Base-by-base conservation (phyloP, 2,329 filamentous ascomycete species). In the Xylaria digitata region DNA sequence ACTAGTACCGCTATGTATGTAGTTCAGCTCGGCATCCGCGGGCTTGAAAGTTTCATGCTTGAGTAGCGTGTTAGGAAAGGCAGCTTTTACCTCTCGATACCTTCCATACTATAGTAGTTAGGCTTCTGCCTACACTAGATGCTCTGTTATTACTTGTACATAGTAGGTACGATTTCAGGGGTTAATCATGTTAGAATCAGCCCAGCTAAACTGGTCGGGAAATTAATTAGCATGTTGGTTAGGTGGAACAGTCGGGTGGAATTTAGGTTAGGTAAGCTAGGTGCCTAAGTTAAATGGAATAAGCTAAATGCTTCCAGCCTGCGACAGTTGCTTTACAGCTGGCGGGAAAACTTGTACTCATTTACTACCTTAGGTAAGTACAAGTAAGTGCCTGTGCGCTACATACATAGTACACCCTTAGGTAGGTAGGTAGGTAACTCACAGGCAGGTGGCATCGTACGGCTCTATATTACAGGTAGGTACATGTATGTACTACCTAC, bases 131-230 rank as follows among this genome's bases (percentile, higher is more conserved):
- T 40, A 40, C 37, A 40, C 19, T 26, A 23, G 34, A 42, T 42
- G 32, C 21, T 23, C 19, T 26, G 13, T 49, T 26, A 26, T 26
- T 26, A 26, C n/a, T n/a, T n/a, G n/a, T n/a, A n/a, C 34, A 9
- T 15, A 40, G 19, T 19, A 53, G 13, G 13, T 55, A 45, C 17
- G 2, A 40, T 55, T 59, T 63, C 60, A 66, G 64, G 61, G 65
- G 65, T 32, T 9, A 30, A 66, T 63, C 64, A 23, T 54, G 54
- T 63, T 62, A 60, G 43, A 59, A 63, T 67, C 60, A 64, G 65
- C 60, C 61, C 60, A 66, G 64, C 34, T 1, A 63, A 54, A 40
- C 48, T 17, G 23, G n/a, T 21, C 40, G 40, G 49, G 40, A 62
- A 48, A 49, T 62, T 53, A 49, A 26, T 26, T 26, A 2, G 3